Evolutionary conservation across 1,139 yeast species (phyloP), one percentile per base, ranked within the genome.

Genomic region (Hanseniaspora sp.): DNA sequence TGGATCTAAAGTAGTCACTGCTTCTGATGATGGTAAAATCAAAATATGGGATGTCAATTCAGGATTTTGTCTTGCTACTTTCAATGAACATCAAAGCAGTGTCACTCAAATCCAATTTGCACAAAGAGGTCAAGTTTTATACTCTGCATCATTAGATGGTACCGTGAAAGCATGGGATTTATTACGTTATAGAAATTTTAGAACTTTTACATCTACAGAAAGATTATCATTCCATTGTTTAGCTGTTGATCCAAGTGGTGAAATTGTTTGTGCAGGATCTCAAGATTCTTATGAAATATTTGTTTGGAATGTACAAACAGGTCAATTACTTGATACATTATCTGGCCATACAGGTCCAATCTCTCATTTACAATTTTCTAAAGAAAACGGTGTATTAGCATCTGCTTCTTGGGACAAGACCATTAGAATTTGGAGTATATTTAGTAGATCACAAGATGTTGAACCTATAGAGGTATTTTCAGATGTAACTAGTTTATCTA

Each of bases 351-450:
- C 86, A 62, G 99, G 96, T 1, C 98, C 99, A 0, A 83, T 92
- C 3, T 86, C 96, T 1, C 81, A 88, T 60, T 73, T 92, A 48
- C 80, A 94, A 11, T 92, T 94, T 68, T 95, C 96, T 52, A 73
- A 72, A 13, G 96, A 88, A 64, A 82, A 78, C 58, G 77, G 87
- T 28, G 75, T 82, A 11, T 73, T 92, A 56, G 97, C 95, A 2
- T 83, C 94, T 56, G 95, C 96, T 1, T 84, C 95, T 31, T 94
- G 99, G 99, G 99, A 92, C 69, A 85, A 83, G 62, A 87, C 97
- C 1, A 83, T 90, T 12, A 75, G 98, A 61, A 74, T 92, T 12
- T 92, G 99, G 99, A 85, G 83, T 65, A 80, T 92, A 46, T 92
- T 92, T 67, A 84, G 90, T 8, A 78, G 95, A 61, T 76, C 87